These are phyloP conservation scores for Claviceps digitariae DNA, from an alignment of 2,329 filamentous ascomycete genomes.

Conservation along the genomic window DNA sequence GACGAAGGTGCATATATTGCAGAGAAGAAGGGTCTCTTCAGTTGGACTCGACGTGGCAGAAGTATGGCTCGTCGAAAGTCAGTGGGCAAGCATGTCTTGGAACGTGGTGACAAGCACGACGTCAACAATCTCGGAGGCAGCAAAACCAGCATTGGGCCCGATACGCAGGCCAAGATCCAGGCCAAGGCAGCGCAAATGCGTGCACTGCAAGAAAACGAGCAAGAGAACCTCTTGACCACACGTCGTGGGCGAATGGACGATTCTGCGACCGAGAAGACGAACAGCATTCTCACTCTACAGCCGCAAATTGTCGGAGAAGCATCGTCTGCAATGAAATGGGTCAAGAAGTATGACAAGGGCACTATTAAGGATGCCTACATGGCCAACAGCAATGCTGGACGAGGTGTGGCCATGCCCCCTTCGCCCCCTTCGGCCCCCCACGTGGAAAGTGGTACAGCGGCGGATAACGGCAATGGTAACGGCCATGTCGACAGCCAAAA, in stretches of 20 bases:
- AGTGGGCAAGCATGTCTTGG: slow-evolving; percentile 45
- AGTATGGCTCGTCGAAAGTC: slow-evolving; percentile 55
- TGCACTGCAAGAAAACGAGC: slow-evolving; percentile 50
- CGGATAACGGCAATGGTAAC: slow-evolving; percentile 5
- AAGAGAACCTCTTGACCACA: slow-evolving; percentile 25
- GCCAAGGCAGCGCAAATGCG: slow-evolving; percentile 78
- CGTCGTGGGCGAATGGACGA: slow-evolving; percentile 44
- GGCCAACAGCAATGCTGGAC: slow-evolving; percentile 57
- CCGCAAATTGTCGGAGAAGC: slow-evolving; percentile 75
- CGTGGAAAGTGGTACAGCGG: slow-evolving; percentile 12
- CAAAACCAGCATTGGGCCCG: slow-evolving; percentile 74
- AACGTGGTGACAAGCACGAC: slow-evolving; percentile 29
- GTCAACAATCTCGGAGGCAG: slow-evolving; percentile 37
- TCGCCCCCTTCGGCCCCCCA: slow-evolving; percentile 20
- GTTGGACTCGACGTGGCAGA: slow-evolving; percentile 62
- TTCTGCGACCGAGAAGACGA: slow-evolving; percentile 58
- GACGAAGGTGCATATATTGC: slow-evolving; percentile 80
- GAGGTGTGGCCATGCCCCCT: slow-evolving; percentile 33
- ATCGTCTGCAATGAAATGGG: slow-evolving; percentile 93
- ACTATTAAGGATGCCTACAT: slow-evolving; percentile 77
- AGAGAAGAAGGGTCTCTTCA: slow-evolving; percentile 91
- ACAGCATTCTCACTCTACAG: slow-evolving; percentile 79
- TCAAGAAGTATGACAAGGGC: slow-evolving; percentile 86
- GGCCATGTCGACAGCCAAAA: not conserved
- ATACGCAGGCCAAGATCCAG: slow-evolving; percentile 88